Conservation (phyloP, 2,329 filamentous ascomycete genomes). For the Apiospora aurea region DNA sequence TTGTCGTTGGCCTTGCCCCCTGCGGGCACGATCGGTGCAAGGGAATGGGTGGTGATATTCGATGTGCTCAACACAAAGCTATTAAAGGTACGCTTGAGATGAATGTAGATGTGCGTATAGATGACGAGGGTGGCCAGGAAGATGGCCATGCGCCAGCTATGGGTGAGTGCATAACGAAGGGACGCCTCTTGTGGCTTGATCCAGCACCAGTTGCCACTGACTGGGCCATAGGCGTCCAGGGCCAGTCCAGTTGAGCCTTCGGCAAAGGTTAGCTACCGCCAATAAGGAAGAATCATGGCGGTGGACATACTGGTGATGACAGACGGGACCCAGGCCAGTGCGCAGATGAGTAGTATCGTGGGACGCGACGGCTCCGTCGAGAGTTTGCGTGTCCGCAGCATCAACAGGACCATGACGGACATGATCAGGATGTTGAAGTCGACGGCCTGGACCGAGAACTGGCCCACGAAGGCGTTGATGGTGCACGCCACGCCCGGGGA, state of each 20-base stretch:
- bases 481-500: conserved; percentile 44
- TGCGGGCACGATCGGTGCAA: neutral
- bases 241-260: conserved; percentile 33
- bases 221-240: conserved; percentile 43
- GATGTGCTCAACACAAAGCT: conserved; percentile 15
- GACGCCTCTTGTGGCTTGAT: conserved; percentile 46
- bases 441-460: conserved; percentile 52
- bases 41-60: conserved; percentile 18
- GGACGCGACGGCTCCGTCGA: conserved; percentile 41
- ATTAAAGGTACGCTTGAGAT: conserved; percentile 38
- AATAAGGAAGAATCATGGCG: neutral
- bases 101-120: conserved; percentile 51
- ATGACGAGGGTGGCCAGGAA: conserved; percentile 49
- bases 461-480: conserved; percentile 53
- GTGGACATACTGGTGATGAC: conserved; percentile 44
- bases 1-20: neutral
- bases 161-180: conserved; percentile 52
- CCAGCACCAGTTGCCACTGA: conserved; percentile 58
- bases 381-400: conserved; percentile 45
- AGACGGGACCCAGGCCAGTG: conserved; percentile 49
- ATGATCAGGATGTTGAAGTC: conserved; percentile 54
- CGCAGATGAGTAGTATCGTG: conserved; percentile 44
- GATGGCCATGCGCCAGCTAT: conserved; percentile 54
- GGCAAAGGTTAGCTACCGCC: neutral
- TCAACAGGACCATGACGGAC: conserved; percentile 50